These are phyloP conservation scores for Tuber aestivum DNA, from an alignment of 495 filamentous ascomycete species.

Conservation along the genomic window DNA sequence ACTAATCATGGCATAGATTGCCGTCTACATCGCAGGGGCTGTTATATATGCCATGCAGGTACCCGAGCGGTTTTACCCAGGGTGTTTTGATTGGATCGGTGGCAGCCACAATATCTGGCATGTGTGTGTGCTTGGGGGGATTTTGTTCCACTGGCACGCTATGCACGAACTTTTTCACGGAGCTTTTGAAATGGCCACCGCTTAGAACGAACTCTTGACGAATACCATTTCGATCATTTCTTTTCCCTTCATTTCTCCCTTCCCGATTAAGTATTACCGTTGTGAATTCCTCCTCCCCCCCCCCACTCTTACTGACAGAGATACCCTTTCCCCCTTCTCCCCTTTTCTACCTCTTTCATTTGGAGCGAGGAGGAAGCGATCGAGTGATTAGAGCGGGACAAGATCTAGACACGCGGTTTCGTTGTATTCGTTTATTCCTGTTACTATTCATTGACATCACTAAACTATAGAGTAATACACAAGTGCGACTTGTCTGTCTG, in stretches of 20 bases:
- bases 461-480: background rate
- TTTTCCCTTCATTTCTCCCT: background rate
- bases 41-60: constrained; percentile 87
- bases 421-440: background rate
- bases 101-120: constrained; percentile 98
- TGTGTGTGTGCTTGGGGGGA: constrained; percentile 89
- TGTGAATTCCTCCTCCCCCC: background rate
- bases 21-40: constrained; percentile 79
- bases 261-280: background rate
- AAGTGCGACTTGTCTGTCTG: background rate
- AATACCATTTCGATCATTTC: background rate
- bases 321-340: background rate
- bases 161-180: constrained; percentile 91
- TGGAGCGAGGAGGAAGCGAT: background rate
- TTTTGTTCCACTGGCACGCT: constrained; percentile 88
- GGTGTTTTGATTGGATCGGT: constrained; percentile 88
- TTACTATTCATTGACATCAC: background rate
- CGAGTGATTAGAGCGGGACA: background rate
- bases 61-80: constrained; percentile 87
- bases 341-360: background rate
- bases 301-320: background rate
- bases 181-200: constrained; percentile 66
- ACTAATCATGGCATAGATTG: constrained; percentile 44
- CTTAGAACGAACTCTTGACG: constrained; percentile 5
- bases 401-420: background rate